Conservation (phyloP, 169 alveolate genomes). For the Eimeria falciformis region DNA sequence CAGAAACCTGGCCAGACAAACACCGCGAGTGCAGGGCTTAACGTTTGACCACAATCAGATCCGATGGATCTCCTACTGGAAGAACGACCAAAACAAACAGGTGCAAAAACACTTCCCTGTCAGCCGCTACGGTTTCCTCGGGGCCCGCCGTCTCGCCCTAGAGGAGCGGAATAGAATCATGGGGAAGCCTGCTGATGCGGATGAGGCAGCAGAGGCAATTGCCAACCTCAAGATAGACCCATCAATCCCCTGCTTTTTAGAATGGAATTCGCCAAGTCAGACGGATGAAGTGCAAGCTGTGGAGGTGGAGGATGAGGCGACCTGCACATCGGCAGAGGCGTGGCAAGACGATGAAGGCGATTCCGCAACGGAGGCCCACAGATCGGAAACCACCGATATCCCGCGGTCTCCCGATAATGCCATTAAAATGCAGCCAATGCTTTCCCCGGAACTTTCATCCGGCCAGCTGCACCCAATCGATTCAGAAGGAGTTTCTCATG, state of each 20-base stretch:
- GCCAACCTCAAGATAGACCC: constrained; percentile 39
- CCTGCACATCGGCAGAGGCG: background rate
- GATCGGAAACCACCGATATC: background rate
- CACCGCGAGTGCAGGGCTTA: constrained; percentile 83
- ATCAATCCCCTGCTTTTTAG: background rate
- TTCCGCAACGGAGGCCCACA: constrained; percentile 3
- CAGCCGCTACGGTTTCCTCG: constrained; percentile 82
- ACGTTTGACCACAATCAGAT: constrained; percentile 87
- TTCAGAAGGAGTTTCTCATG: background rate
- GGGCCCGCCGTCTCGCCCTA: constrained; percentile 84
- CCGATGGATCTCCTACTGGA: constrained; percentile 87
- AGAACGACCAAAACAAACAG: constrained; percentile 84
- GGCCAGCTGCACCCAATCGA: background rate
- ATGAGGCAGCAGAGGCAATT: constrained; percentile 71
- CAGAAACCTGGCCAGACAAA: constrained; percentile 81
- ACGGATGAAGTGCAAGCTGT: background rate
- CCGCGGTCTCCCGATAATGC: background rate
- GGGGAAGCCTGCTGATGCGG: constrained; percentile 74
- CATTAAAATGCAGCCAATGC: background rate
- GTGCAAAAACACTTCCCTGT: constrained; percentile 86
- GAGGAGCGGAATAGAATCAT: constrained; percentile 78
- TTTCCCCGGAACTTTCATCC: background rate
- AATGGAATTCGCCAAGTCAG: constrained; percentile 27
- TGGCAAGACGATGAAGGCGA: background rate
- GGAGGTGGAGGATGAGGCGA: background rate